Percentiles rank a stretch among this genome's conserved stretches.
These are phyloP conservation scores for Athelia psychrophila DNA, from an alignment of 1,284 basidiomycete species.

Conservation along the genomic window DNA sequence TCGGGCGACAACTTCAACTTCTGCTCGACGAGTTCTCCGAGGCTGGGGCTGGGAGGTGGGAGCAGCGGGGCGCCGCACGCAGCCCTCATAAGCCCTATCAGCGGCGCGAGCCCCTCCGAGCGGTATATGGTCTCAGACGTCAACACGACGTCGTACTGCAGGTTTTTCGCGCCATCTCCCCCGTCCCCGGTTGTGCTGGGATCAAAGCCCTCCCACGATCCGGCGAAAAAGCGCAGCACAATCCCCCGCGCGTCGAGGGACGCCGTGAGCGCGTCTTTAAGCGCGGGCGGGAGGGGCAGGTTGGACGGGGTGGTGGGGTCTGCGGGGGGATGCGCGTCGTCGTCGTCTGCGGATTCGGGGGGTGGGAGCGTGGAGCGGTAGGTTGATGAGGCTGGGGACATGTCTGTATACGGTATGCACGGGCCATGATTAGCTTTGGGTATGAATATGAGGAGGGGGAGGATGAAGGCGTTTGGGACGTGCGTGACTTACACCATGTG, in stretches of 20 bases:
- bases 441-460: neutral
- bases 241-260: constrained; percentile 57
- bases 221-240: constrained; percentile 74
- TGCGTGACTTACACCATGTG: constrained; percentile 68
- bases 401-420: no score
- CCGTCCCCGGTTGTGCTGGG: constrained; percentile 18
- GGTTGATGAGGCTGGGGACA: constrained; percentile 45
- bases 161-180: no score
- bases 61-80: constrained; percentile 22
- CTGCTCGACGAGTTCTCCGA: constrained; percentile 6
- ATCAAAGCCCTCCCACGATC: constrained; percentile 72
- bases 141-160: constrained; percentile 73
- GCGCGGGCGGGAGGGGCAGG: constrained; percentile 58
- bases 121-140: constrained; percentile 95
- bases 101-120: constrained; percentile 60
- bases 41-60: no score
- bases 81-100: constrained; percentile 54
- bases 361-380: constrained; percentile 28
- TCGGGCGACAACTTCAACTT: constrained; percentile 2
- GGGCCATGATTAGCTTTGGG: neutral
- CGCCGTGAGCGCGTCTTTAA: constrained; percentile 62
- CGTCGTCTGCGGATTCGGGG: constrained; percentile 17
- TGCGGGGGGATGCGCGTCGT: constrained; percentile 13
- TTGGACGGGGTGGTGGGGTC: constrained; percentile 39
- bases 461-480: constrained; percentile 2